Percentiles rank a stretch among this genome's conserved stretches.
Evolutionary conservation across 495 filamentous ascomycete species (phyloP).

Genomic region (Aspergillus sparsus): DNA sequence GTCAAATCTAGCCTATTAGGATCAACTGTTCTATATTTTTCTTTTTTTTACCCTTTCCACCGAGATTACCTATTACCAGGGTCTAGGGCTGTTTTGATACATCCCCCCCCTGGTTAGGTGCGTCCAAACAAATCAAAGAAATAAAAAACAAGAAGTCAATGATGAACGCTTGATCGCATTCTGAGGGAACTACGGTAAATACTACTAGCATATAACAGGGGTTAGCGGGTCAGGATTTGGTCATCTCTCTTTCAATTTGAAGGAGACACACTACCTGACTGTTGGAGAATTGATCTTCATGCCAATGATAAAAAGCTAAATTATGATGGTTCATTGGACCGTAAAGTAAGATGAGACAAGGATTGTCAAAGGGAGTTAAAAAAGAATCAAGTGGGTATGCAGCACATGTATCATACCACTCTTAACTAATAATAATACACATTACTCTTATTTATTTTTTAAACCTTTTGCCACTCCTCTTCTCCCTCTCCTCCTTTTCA

Average conservation of each 20-base stretch:
- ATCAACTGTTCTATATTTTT: too few relatives aligned
- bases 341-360: not conserved
- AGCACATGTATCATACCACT: not conserved
- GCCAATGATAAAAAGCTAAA: not conserved
- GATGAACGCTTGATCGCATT: too few relatives aligned
- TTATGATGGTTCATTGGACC: not conserved
- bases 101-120: too few relatives aligned
- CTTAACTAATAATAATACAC: not conserved
- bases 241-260: not conserved
- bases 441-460: not conserved
- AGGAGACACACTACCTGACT: not conserved
- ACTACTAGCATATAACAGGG: too few relatives aligned
- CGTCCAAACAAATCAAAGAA: too few relatives aligned
- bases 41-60: too few relatives aligned
- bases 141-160: too few relatives aligned
- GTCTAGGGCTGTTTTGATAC: too few relatives aligned
- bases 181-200: too few relatives aligned
- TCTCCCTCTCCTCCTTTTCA: not conserved
- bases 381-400: not conserved
- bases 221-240: not conserved
- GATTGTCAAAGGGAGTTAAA: not conserved
- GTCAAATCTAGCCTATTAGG: too few relatives aligned
- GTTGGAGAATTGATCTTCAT: not conserved
- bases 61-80: too few relatives aligned
- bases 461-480: too few relatives aligned